Base-by-base conservation (phyloP, 805 yeast species). In the Candida gorgasii region DNA sequence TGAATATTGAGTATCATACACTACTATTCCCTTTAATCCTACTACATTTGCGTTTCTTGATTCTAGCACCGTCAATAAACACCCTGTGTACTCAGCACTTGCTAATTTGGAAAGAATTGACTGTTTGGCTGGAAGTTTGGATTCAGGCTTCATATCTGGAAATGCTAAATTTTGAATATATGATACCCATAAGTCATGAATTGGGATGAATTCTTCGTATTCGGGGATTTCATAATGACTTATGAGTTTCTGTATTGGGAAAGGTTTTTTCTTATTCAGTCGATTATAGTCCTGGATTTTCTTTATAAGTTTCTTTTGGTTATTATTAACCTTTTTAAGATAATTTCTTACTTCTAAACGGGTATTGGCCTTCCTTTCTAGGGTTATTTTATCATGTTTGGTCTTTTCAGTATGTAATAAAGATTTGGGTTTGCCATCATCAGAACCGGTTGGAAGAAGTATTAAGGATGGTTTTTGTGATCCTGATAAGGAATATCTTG, bases 81-180 rank as follows among this genome's bases (percentile, higher is more conserved):
- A 78, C 3, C 97, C 97, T 52, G 84, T 84, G 62, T 77, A 85
- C 54, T 89, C 97, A 1, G 93, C 87, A 46, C 84, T 75, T 1
- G 92, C 75, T 30, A 89, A 63, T 50, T 83, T 80, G 5, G 78
- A 67, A 15, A 85, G 59, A 1, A 80, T 48, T 26, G 62, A 50
- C 18, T 56, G 47, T 22, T 59, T 39, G 8, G 56, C 47, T 4
- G 66, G 67, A 17, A 63, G 48, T 12, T 48, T 50, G 18, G 48
- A 55, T 4, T 51, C 57, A 8, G 45, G 6, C 24, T 37, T 42
- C 22, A 45, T 28, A 28, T 44, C 45, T 8, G 58, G 64, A 36
- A 68, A 73, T 7, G 86, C 50, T 3, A 87, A 62, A 32, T 80
- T 84, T 24, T 63, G 66, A 36, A 83, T 79, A 57, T 89, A 89